Conservation (phyloP, 495 filamentous ascomycete species). For the Thermochaetoides thermophila region DNA sequence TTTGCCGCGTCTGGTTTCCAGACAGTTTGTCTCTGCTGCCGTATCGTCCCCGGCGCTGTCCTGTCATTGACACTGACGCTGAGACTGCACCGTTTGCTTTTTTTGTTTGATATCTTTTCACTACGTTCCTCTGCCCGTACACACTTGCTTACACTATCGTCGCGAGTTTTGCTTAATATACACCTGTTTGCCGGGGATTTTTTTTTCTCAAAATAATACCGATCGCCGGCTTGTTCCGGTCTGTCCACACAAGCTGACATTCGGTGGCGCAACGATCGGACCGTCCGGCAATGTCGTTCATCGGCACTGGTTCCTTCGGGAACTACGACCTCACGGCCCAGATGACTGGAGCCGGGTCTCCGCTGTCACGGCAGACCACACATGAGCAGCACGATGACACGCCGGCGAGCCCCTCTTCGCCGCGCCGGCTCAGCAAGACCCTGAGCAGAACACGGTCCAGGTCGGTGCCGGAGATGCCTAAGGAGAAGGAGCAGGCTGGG, state of each 20-base stretch:
- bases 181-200: neutral
- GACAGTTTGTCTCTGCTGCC: too few relatives aligned
- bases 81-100: too few relatives aligned
- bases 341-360: slow-evolving; percentile 15
- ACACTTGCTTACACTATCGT: too few relatives aligned
- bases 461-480: slow-evolving; percentile 21
- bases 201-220: neutral
- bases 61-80: too few relatives aligned
- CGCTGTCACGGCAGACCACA: slow-evolving; percentile 11
- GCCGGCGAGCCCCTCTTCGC: slow-evolving; percentile 7
- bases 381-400: slow-evolving; percentile 10
- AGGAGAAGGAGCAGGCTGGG: slow-evolving; percentile 6
- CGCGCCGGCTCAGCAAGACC: slow-evolving; percentile 11
- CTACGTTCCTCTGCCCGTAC: too few relatives aligned
- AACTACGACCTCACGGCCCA: slow-evolving; percentile 33
- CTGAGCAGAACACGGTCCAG: slow-evolving; percentile 19
- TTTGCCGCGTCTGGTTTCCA: too few relatives aligned
- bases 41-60: too few relatives aligned
- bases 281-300: slow-evolving; percentile 24
- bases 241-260: neutral
- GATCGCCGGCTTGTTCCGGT: slow-evolving; percentile 1
- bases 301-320: slow-evolving; percentile 26
- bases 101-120: too few relatives aligned
- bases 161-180: too few relatives aligned
- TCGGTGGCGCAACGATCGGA: slow-evolving; percentile 1